These are phyloP conservation scores for Isatis lusitanica DNA, from an alignment of 441 rosid species.

Conservation along the genomic window DNA sequence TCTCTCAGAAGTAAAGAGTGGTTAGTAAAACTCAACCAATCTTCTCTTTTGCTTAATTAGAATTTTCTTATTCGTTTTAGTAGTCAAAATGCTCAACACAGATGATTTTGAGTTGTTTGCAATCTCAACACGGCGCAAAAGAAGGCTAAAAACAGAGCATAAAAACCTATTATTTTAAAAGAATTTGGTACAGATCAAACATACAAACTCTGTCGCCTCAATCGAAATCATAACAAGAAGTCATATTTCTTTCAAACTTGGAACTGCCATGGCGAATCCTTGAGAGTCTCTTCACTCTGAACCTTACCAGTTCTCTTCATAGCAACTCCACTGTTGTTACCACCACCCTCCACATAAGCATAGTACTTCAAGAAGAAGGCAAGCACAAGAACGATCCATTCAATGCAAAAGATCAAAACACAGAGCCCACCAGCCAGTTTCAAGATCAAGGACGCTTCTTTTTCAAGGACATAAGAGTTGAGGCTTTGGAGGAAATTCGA, in stretches of 20 bases:
- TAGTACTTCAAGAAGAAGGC: slow-evolving; percentile 79
- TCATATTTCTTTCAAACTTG: slow-evolving; percentile 48
- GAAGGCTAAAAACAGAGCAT: no score
- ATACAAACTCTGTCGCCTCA: neutral
- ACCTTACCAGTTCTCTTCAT: slow-evolving; percentile 40
- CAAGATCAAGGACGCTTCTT: slow-evolving; percentile 66
- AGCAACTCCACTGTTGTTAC: slow-evolving; percentile 14
- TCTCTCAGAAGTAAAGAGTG: neutral
- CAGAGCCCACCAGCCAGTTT: slow-evolving; percentile 74
- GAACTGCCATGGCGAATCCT: slow-evolving; percentile 77
- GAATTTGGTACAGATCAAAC: no score
- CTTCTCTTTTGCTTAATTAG: neutral
- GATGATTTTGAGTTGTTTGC: no score
- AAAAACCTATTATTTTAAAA: no score
- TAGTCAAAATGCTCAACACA: neutral
- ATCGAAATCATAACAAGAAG: slow-evolving; percentile 1
- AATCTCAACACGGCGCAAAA: no score
- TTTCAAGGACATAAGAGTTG: slow-evolving; percentile 73
- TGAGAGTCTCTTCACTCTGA: slow-evolving; percentile 58
- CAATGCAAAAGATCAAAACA: slow-evolving; percentile 68
- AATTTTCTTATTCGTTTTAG: neutral
- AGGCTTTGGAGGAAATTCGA: slow-evolving; percentile 51
- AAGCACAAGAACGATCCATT: slow-evolving; percentile 78
- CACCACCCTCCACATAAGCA: slow-evolving; percentile 52
- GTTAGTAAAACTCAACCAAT: slow-evolving; percentile 8